These are phyloP conservation scores for Cystobasidium tubakii DNA, from an alignment of 768 basidiomycete species.

Conservation along the genomic window DNA sequence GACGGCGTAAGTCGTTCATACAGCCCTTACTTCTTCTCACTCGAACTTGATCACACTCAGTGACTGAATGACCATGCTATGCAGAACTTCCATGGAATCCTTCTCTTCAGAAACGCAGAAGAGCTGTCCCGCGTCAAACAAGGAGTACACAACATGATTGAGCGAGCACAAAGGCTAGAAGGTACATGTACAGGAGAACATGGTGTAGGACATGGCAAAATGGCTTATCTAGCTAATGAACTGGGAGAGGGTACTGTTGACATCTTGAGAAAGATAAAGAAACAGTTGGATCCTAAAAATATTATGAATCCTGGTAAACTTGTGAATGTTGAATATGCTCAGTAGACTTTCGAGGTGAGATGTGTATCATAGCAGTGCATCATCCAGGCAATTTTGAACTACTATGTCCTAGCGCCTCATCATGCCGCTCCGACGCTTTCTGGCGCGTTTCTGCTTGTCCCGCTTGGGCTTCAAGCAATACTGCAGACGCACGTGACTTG, in stretches of 20 bases:
- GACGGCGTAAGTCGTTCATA: constrained; percentile 59
- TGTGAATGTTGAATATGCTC: constrained; percentile 18
- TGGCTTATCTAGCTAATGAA: constrained; percentile 70
- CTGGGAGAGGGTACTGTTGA: constrained; percentile 74
- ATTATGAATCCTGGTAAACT: constrained; percentile 81
- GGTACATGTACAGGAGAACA: constrained; percentile 52
- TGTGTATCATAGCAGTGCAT: constrained; percentile 11
- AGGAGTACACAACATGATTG: constrained; percentile 47
- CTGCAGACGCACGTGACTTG: not conserved
- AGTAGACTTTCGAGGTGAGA: not conserved
- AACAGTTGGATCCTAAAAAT: constrained; percentile 68
- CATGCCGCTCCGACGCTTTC: too few species aligned
- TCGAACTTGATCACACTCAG: too few species aligned
- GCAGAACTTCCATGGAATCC: constrained; percentile 52
- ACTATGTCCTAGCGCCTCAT: too few species aligned
- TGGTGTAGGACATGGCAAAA: constrained; percentile 41
- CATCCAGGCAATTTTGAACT: too few species aligned
- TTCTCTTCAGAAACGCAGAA: constrained; percentile 46
- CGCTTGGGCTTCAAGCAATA: not conserved
- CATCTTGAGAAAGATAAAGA: constrained; percentile 79
- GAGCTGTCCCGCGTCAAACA: constrained; percentile 42
- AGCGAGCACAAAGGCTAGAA: constrained; percentile 51
- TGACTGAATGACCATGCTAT: too few species aligned
- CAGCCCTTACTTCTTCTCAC: not conserved
- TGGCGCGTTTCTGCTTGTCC: not conserved